Evolutionary conservation across 805 yeast species (phyloP).

Genomic region (Starmera caribaea): DNA sequence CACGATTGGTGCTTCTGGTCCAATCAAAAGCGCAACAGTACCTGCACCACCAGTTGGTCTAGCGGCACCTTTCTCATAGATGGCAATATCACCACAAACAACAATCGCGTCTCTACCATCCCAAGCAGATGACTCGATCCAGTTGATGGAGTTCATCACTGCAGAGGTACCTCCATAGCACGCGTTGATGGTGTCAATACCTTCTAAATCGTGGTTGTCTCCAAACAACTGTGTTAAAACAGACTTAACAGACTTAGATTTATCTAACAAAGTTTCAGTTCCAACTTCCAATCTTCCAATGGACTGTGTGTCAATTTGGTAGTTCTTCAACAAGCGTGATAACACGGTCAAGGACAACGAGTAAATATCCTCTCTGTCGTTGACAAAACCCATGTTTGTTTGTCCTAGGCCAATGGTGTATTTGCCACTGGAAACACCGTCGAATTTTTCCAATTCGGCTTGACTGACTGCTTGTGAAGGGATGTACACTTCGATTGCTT

Average conservation of each 20-base stretch:
- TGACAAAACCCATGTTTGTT: constrained; percentile 94
- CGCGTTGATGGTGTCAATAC: constrained; percentile 92
- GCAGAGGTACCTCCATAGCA: constrained; percentile 99
- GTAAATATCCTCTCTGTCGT: constrained; percentile 95
- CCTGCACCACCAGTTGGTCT: constrained; percentile 99
- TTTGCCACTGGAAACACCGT: constrained; percentile 86
- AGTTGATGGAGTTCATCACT: constrained; percentile 83
- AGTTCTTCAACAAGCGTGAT: constrained; percentile 65
- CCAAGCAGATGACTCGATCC: constrained; percentile 96
- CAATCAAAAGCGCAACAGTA: constrained; percentile 86
- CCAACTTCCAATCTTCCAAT: constrained; percentile 97
- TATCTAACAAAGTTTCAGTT: constrained; percentile 93
- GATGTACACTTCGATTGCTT: constrained; percentile 87
- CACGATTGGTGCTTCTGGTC: constrained; percentile 96
- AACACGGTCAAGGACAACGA: constrained; percentile 89
- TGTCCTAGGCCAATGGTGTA: constrained; percentile 98
- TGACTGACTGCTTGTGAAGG: constrained; percentile 84
- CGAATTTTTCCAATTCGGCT: constrained; percentile 73
- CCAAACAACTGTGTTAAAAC: constrained; percentile 91
- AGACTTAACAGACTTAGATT: constrained; percentile 93
- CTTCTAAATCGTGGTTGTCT: constrained; percentile 86
- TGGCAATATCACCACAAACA: constrained; percentile 96
- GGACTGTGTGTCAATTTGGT: constrained; percentile 68
- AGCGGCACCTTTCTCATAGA: constrained; percentile 94
- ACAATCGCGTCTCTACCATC: constrained; percentile 98